Base-by-base conservation (phyloP, 2,329 filamentous ascomycete species). In the Penicillium sp. region DNA sequence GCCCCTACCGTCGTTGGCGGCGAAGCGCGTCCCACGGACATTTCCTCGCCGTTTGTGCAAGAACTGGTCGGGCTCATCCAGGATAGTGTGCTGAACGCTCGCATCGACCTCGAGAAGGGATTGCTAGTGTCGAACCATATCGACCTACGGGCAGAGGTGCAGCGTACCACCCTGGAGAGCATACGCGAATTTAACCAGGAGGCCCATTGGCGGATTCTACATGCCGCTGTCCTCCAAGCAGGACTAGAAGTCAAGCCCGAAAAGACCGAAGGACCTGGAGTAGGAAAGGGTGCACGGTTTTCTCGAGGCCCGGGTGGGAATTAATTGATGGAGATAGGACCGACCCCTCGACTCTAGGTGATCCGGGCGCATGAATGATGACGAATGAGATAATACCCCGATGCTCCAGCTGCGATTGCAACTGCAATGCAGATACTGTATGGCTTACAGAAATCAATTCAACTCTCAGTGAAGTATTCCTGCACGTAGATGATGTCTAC, bases 21-120 rank as follows among this genome's bases (percentile, higher is more conserved):
- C 8, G 78, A 84, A 0, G 83, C 83, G 4, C 77, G 81, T 60
- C 81, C 83, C 4, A 86, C 93, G 46, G 87, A 92, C 66, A 77
- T 81, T 25, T 65, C 64, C 16, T 75, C 73, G 1, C 67, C 72
- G 7, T 78, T 79, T 46, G 68, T 77, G 16, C 68, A 74, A 49
- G 94, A 99, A 74, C 80, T 97, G 33, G 83, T 89, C 29, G 72
- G 75, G 0, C 89, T 97, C 85, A 97, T 99, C 66, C 81, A 87
- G 50, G 79, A 81, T 13, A 86, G 87, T 8, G 81, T 81, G 0
- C 78, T 99, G 11, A 82, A 92, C 63, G 92, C 91, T 8, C 84
- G 91, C 29, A 88, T 99, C 58, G 92, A 99, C 70, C 84, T 90
- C 0, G 91, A 95, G 58, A 89, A 94, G 65, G 83, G 85, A 71